Evolutionary conservation across 2,329 filamentous ascomycete genomes (phyloP), one percentile per base, ranked within the genome.

Genomic region (Aaosphaeria arxii): DNA sequence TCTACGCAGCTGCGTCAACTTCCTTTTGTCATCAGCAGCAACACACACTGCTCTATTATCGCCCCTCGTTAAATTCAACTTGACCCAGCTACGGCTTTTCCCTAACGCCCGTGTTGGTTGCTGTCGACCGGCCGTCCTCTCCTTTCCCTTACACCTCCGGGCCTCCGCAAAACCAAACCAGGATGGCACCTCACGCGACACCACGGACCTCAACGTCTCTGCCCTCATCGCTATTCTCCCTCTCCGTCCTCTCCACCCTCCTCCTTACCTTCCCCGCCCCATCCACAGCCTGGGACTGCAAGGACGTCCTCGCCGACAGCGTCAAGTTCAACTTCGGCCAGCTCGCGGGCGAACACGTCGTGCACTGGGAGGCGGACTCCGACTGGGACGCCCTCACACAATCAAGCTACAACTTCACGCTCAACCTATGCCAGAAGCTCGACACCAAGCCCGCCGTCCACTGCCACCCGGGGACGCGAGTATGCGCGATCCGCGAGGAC

Each of bases 401-500:
- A 30, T 77, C 76, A 51, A 94, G 94, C 69, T 89, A 84, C 29
- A 92, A 89, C 40, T 95, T 90, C 69, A 91, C 88, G 1, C 66
- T 95, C 48, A 87, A 95, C 61, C 77, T 95, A 43, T 95, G 90
- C 73, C 72, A 76, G 45, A 77, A 82, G 5, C 72, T 96, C 55
- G 81, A 76, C 1, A 71, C 74, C 13, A 77, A 79, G 56, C 70
- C 76, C 5, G 70, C 76, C 5, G 75, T 84, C 35, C 74, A 85
- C 60, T 95, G 90, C 64, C 85, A 83, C 0, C 79, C 80, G 42
- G 33, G 33, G 9, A 36, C 33, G 9, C 33, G 33, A 89, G 89
- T 92, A 38, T 96, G 91, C 72, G 89, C 80, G 7, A 86, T 95
- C 60, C 77, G 84, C 51, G 81, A 82, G 46, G 73, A 77, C 35